Evolutionary conservation across 352 stramenopile genomes (phyloP).

Genomic region (Phytophthora megakarya): DNA sequence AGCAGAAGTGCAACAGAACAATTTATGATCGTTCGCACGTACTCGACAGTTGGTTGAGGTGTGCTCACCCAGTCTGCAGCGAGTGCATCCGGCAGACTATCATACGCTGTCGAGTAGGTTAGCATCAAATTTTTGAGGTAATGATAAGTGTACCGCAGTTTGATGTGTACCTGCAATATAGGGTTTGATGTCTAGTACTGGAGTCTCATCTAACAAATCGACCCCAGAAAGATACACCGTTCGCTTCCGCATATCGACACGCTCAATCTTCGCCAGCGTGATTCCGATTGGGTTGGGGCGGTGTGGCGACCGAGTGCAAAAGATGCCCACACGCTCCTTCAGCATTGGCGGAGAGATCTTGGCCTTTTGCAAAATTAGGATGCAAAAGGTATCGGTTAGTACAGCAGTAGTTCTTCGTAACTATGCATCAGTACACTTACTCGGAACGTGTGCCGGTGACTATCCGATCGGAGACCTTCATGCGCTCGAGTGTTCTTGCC

Average conservation of each 20-base stretch:
- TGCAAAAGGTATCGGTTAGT: background rate
- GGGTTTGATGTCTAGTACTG: slow-evolving; percentile 98
- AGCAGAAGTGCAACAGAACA: background rate
- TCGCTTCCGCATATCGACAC: slow-evolving; percentile 59
- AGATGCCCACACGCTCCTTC: slow-evolving; percentile 91
- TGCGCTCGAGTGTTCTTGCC: slow-evolving; percentile 76
- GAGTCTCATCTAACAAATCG: slow-evolving; percentile 96
- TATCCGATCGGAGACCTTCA: slow-evolving; percentile 65
- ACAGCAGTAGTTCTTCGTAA: background rate
- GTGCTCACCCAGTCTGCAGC: slow-evolving; percentile 50
- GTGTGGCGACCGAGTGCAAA: slow-evolving; percentile 96
- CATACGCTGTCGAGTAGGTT: slow-evolving; percentile 42
- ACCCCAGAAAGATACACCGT: slow-evolving; percentile 85
- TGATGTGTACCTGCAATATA: slow-evolving; percentile 89
- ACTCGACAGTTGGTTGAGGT: slow-evolving; percentile 44
- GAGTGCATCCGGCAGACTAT: slow-evolving; percentile 52
- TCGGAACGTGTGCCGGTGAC: slow-evolving; percentile 75
- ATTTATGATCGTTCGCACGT: slow-evolving; percentile 17
- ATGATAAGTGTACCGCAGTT: background rate
- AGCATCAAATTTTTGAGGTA: background rate
- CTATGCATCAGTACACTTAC: slow-evolving; percentile 3
- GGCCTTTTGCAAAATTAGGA: slow-evolving; percentile 36
- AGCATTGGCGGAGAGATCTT: slow-evolving; percentile 75
- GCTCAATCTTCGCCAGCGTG: slow-evolving; percentile 88
- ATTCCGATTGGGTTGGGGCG: slow-evolving; percentile 96